Base-by-base conservation (phyloP, 2,329 filamentous ascomycete genomes). In the Chlorencoelia australis region DNA sequence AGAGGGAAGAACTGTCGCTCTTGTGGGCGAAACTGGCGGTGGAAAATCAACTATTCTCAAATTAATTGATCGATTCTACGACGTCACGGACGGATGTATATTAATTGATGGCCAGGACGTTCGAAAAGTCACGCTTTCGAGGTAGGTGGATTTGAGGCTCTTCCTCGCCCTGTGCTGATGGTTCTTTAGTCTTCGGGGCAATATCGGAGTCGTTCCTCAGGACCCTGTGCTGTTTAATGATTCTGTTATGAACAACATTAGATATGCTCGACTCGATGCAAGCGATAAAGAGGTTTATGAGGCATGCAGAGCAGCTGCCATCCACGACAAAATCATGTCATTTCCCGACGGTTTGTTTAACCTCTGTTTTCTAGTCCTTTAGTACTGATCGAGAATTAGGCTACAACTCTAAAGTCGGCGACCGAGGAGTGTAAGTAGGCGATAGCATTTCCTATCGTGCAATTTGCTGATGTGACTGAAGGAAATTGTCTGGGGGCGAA, bases 401-500 rank as follows among this genome's bases (percentile, higher is more conserved):
- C 63, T 75, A 20, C 32, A 45, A 57, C 62, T 72, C 49, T 40
- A 54, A 32, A 63, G 68, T 76, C 26, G 57, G 61, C 3, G 53
- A 57, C 40, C 42, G 47, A 30, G 52, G 54, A 40, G 49, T 55
- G 47, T 53, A 81, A 86, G 54, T 73, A 79, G 11, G 19, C 9
- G 22, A 10, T 27, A 13, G 2, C 18, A 13, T 27, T 42, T 28
- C 3, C 5, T 17, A 10, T 22, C 10, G 11, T 14, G 13, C n/a
- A 24, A 27, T 13, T 24, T 14, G 26, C 75, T 35, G 18, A 82
- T 60, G 71, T 73, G 1, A 84, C 84, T 49, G 67, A 78, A n/a
- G 86, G 79, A 86, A 84, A 55, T 63, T 94, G 1, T 87, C 81
- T 9, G 82, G 84, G n/a, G 86, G 86, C 1, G 85, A 94, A 55